Evolutionary conservation across 2,329 filamentous ascomycete species (phyloP), one percentile per base, ranked within the genome.

Genomic region (Ophiocordyceps robertsii): DNA sequence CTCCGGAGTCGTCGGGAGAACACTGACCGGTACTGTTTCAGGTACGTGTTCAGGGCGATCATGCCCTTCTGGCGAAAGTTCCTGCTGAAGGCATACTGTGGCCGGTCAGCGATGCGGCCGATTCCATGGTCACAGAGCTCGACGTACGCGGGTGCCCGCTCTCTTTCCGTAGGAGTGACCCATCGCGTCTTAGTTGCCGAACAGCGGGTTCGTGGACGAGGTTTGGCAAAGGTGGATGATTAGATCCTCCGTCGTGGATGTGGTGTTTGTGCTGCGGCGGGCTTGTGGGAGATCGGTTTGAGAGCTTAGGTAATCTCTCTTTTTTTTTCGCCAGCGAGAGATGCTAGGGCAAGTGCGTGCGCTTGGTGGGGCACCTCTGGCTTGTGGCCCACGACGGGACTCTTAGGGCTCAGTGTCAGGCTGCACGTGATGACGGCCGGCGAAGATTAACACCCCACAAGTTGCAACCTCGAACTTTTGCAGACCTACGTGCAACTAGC

Each of bases 41-140:
- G 75, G 79, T 96, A 98, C 65, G 90, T 96, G 59, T 82, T 88
- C 64, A 96, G 75, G 61, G 77, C 72, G 73, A 98, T 95, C 75
- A 82, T 81, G 67, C 92, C 92, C 77, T 89, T 87, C 76, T 95
- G 75, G 72, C 92, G 88, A 79, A 94, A 95, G 66, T 82, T 76
- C 63, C 90, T 80, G 66, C 82, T 85, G 81, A 95, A 98, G 73
- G 87, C 82, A 82, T 89, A 87, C 75, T 82, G 58, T 51, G 56
- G 46, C 11, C 40, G 37, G 47, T 53, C 47, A 49, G 54, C 51
- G 43, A 55, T 57, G 47, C 56, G 65, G 14, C 55, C 54, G 48
- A 24, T 33, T 32, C 24, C 37, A 44, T 6, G 36, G 46, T 42
- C 42, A 45, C 43, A 39, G 43, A 40, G 44, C 40, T 49, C 39